Evolutionary conservation across 345 rosid genomes (phyloP).

Genomic region (Populus davidiana): DNA sequence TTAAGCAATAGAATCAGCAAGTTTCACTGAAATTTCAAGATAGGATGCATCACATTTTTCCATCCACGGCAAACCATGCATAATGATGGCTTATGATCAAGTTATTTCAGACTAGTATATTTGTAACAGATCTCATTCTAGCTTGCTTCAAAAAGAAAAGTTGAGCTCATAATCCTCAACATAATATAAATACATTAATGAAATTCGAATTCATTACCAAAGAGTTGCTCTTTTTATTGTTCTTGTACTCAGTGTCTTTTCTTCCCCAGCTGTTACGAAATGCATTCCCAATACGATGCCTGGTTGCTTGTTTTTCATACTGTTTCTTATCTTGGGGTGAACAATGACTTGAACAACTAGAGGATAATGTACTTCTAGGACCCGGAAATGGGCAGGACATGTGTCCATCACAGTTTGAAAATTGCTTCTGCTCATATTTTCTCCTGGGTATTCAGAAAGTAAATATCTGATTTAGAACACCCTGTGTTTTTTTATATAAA

Average conservation of each 20-base stretch:
- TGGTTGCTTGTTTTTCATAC: slow-evolving; percentile 51
- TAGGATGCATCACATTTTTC: not conserved
- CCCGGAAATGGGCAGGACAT: slow-evolving; percentile 39
- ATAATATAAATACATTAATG: not conserved
- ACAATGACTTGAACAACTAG: slow-evolving; percentile 34
- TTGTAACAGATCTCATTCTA: not conserved
- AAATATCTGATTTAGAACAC: slow-evolving; percentile 8
- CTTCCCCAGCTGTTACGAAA: slow-evolving; percentile 93
- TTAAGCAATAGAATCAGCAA: slow-evolving; percentile 15
- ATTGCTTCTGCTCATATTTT: slow-evolving; percentile 78
- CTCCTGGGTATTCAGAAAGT: slow-evolving; percentile 47
- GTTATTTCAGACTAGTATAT: not conserved
- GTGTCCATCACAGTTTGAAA: slow-evolving; percentile 41
- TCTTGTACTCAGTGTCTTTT: slow-evolving; percentile 59
- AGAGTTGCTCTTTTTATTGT: slow-evolving; percentile 62
- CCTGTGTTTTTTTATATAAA: not conserved
- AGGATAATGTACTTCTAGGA: slow-evolving; percentile 31
- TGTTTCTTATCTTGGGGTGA: slow-evolving; percentile 42
- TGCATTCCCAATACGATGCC: slow-evolving; percentile 67
- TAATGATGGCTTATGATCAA: not conserved
- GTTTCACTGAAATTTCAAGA: not conserved
- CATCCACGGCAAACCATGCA: not conserved
- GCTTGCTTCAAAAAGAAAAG: not conserved
- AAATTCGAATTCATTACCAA: slow-evolving; percentile 46
- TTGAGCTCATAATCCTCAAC: not conserved